phyloP scores from a whole-genome alignment of 345 rosid species.

The Anastatica hierochuntica region DNA sequence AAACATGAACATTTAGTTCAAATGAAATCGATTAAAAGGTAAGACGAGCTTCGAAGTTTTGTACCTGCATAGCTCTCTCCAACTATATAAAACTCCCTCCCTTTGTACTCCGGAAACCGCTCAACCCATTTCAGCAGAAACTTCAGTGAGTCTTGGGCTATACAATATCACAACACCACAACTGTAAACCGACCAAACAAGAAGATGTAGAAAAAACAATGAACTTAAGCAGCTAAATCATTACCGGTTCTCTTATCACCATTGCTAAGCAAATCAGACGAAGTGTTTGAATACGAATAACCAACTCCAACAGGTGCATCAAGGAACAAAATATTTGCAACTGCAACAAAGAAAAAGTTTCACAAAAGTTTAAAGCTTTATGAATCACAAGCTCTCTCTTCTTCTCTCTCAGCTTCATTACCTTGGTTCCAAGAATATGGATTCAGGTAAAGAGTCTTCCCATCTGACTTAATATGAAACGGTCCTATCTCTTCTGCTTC shows the following conservation, averaged over 20 bases:
- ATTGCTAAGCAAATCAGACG: slow-evolving; percentile 44
- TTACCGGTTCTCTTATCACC: slow-evolving; percentile 63
- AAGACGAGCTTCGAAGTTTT: neutral
- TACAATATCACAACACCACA: slow-evolving; percentile 17
- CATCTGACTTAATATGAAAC: slow-evolving; percentile 69
- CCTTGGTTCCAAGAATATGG: slow-evolving; percentile 95
- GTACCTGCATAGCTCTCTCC: slow-evolving; percentile 98
- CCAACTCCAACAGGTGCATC: slow-evolving; percentile 97
- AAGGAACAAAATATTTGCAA: slow-evolving; percentile 72
- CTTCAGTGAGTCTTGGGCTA: slow-evolving; percentile 64
- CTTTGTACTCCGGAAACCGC: slow-evolving; percentile 80
- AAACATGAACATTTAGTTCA: too few species aligned
- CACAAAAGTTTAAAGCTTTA: neutral
- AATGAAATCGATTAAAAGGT: neutral
- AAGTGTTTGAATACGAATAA: slow-evolving; percentile 77
- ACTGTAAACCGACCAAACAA: slow-evolving; percentile 7
- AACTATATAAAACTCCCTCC: slow-evolving; percentile 70
- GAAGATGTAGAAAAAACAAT: neutral
- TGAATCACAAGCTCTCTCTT: neutral
- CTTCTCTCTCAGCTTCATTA: slow-evolving; percentile 6
- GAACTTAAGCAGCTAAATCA: slow-evolving; percentile 17
- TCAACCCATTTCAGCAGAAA: slow-evolving; percentile 85
- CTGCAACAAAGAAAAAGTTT: slow-evolving; percentile 29
- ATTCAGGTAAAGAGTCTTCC: slow-evolving; percentile 66
- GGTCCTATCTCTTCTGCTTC: slow-evolving; percentile 93